Evolutionary conservation across 257 asterid species (phyloP), one percentile per base, ranked within the genome.

Genomic region (Nicotiana tabacum): DNA sequence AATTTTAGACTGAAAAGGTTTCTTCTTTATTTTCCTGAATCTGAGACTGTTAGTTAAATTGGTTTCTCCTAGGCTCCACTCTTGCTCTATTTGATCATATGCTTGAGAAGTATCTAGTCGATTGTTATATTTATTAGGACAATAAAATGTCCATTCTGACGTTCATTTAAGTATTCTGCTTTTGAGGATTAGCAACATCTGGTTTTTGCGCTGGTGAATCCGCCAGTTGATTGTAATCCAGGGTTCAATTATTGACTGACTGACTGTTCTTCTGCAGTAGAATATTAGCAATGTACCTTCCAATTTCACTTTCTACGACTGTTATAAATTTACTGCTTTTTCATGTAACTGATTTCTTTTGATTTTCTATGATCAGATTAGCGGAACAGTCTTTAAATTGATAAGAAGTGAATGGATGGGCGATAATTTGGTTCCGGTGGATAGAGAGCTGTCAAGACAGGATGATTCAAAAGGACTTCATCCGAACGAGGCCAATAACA

Each of bases 351-450:
- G 18, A 67, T 30, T 15, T 4, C 4, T 53, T 29, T 6, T 18
- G 65, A 18, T 24, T 57, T 70, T 35, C 3, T 81, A 61, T 43
- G 24, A 61, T 80, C 91, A 93, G 97, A 90, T 93, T 78, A 91
- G 97, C 85, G 89, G 89, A 85, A 87, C 94, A 90, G 96, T 91
- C 35, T 91, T 93, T 69, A 94, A 86, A 79, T 83, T 77, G 88
- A 86, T 93, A 87, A 89, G 92, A 80, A 81, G 24, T 33, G 93
- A 87, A 79, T 66, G 81, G 78, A 78, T 77, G 21, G 84, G 51
- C 53, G 90, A 86, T 69, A 87, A 85, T 84, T 82, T 83, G 84
- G 87, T 76, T 83, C 86, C 91, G 30, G 88, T 66, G 39, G 78
- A 78, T 81, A 24, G 43, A 58, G 88, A 89, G 48, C 64, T 79